Evolutionary conservation across 306 rosid genomes (phyloP).

Genomic region (Ormosia emarginata): DNA sequence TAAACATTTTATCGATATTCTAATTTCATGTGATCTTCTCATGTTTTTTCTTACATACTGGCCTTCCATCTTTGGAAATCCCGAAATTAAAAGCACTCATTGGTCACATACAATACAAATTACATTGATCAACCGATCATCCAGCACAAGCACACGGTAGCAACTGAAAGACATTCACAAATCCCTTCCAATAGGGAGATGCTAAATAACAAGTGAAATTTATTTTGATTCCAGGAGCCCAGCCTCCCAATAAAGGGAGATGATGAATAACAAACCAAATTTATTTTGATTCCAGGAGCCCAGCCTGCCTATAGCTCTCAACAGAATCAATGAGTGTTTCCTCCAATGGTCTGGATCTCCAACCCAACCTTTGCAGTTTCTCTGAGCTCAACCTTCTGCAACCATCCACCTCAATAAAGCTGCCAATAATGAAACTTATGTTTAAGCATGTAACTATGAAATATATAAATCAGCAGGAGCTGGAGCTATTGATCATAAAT

Average conservation of each 20-base stretch:
- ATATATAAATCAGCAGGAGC: background rate
- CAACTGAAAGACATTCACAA: background rate
- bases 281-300: constrained; percentile 26
- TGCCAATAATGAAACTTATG: constrained; percentile 16
- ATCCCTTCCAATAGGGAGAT: background rate
- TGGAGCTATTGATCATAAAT: background rate
- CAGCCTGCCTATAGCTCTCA: constrained; percentile 36
- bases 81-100: background rate
- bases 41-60: background rate
- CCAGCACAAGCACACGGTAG: background rate
- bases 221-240: background rate
- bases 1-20: no score
- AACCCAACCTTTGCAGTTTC: constrained; percentile 58
- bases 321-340: constrained; percentile 62
- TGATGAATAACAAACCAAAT: background rate
- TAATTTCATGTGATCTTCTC: no score
- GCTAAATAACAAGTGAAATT: background rate
- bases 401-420: constrained; percentile 36
- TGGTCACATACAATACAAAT: background rate
- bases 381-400: constrained; percentile 30
- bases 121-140: background rate
- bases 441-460: background rate
- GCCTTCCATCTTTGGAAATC: background rate
- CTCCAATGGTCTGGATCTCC: constrained; percentile 53
- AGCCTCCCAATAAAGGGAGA: background rate